phyloP scores from a whole-genome alignment of 78 protist species.

The Dictyostelium purpureum region DNA sequence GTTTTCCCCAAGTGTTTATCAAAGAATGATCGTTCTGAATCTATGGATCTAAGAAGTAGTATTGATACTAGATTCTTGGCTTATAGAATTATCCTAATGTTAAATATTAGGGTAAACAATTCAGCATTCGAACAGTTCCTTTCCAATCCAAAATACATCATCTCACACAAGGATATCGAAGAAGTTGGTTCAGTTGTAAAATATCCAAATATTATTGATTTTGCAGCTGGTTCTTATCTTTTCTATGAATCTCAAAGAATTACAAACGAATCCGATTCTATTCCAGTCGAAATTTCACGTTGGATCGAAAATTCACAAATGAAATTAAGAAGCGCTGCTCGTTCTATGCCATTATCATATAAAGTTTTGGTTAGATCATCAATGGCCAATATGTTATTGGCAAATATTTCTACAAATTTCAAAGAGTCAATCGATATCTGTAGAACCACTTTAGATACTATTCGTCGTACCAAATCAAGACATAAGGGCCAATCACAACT shows the following conservation, averaged over 20 bases:
- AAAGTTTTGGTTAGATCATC: slow-evolving; percentile 10
- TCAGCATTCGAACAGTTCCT: slow-evolving; percentile 44
- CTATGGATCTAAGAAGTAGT: slow-evolving; percentile 4
- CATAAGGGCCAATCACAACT: neutral
- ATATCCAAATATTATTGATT: slow-evolving; percentile 49
- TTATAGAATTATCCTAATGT: slow-evolving; percentile 21
- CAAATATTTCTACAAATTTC: slow-evolving; percentile 4
- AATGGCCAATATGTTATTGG: neutral
- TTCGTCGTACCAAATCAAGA: neutral
- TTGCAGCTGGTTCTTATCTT: slow-evolving; percentile 27
- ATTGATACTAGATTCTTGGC: slow-evolving; percentile 23
- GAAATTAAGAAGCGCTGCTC: slow-evolving; percentile 3
- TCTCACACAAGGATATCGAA: slow-evolving; percentile 37
- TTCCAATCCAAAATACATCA: slow-evolving; percentile 30
- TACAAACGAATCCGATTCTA: neutral
- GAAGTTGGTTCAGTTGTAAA: slow-evolving; percentile 29
- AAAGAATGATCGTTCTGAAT: neutral
- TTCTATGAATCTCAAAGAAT: slow-evolving; percentile 31
- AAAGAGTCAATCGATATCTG: neutral
- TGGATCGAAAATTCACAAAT: slow-evolving; percentile 49
- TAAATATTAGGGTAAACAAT: slow-evolving; percentile 22
- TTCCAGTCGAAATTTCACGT: slow-evolving; percentile 2
- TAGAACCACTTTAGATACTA: neutral
- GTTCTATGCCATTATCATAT: slow-evolving; percentile 49
- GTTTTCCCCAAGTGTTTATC: slow-evolving; percentile 55